Conservation (phyloP, 345 rosid genomes). For the Moricandia moricandioides region DNA sequence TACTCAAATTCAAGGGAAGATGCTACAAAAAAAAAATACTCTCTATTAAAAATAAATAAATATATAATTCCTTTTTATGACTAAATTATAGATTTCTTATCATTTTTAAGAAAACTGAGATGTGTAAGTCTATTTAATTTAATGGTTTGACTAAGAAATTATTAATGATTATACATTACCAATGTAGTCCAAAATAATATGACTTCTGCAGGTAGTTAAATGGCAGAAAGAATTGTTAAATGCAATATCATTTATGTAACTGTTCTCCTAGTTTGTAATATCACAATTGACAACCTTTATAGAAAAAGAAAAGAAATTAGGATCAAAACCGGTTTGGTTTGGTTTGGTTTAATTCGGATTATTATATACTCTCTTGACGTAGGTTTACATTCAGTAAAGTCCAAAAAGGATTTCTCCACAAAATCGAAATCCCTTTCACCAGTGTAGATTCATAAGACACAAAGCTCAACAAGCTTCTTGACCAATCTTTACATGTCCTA, state of each 20-base stretch:
- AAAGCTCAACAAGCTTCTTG: conserved; percentile 42
- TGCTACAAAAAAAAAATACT: not conserved
- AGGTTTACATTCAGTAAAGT: not conserved
- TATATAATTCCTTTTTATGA: too few relatives aligned
- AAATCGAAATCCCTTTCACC: not conserved
- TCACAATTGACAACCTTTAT: too few relatives aligned
- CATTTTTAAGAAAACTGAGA: not conserved
- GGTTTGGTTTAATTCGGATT: not conserved
- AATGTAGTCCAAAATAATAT: too few relatives aligned
- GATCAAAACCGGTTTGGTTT: not conserved
- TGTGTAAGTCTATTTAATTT: too few relatives aligned
- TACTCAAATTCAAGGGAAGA: not conserved
- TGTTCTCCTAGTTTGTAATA: too few relatives aligned
- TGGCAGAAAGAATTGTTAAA: too few relatives aligned
- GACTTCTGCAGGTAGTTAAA: too few relatives aligned
- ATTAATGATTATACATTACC: too few relatives aligned
- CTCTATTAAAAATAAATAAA: not conserved
- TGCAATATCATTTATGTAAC: too few relatives aligned
- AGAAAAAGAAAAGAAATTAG: not conserved
- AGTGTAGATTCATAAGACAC: not conserved
- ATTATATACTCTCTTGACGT: not conserved
- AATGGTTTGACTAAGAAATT: too few relatives aligned
- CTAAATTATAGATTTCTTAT: not conserved
- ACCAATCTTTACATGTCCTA: conserved; percentile 64
- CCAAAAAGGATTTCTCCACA: not conserved